A percentile compares a stretch with the other conserved stretches of the same genome.
Evolutionary conservation across 192 early-diverging fungal genomes (phyloP).

Genomic region (Coemansia sp.): DNA sequence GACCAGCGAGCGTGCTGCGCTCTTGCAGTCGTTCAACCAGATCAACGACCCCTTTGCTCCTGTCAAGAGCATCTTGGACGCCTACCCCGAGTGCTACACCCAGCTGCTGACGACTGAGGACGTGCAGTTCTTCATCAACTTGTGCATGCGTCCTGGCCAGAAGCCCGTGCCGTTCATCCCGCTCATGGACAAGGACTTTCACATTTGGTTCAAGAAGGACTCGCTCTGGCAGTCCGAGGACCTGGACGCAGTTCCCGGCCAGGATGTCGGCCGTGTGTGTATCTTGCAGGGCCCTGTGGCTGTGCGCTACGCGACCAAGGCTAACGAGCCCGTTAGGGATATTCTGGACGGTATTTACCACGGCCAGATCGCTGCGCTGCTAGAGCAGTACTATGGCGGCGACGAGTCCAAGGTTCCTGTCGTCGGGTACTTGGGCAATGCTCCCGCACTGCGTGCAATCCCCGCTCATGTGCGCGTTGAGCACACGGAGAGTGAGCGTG

Average conservation of each 20-base stretch:
- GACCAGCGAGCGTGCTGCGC: background rate
- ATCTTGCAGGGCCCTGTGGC: constrained; percentile 90
- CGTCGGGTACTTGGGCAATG: constrained; percentile 68
- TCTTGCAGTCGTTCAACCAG: background rate
- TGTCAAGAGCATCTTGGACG: constrained; percentile 37
- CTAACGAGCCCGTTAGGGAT: constrained; percentile 81
- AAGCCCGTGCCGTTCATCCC: constrained; percentile 93
- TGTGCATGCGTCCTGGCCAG: constrained; percentile 54
- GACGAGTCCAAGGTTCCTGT: constrained; percentile 62
- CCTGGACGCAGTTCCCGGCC: constrained; percentile 75
- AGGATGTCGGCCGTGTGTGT: constrained; percentile 77
- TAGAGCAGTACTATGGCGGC: constrained; percentile 67
- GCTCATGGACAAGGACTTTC: constrained; percentile 86
- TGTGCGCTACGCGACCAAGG: constrained; percentile 66
- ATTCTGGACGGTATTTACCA: constrained; percentile 84
- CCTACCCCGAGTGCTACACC: constrained; percentile 19
- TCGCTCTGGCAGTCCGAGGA: constrained; percentile 89
- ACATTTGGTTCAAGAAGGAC: constrained; percentile 91
- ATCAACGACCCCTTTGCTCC: background rate
- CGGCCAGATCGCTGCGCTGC: constrained; percentile 72
- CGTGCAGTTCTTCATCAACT: constrained; percentile 44
- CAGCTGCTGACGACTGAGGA: constrained; percentile 47
- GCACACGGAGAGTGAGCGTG: background rate
- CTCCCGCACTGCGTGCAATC: background rate
- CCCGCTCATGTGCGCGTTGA: background rate